Evolutionary conservation across 345 rosid genomes (phyloP), one percentile per base, ranked within the genome.

Genomic region (Cochlearia excelsa): DNA sequence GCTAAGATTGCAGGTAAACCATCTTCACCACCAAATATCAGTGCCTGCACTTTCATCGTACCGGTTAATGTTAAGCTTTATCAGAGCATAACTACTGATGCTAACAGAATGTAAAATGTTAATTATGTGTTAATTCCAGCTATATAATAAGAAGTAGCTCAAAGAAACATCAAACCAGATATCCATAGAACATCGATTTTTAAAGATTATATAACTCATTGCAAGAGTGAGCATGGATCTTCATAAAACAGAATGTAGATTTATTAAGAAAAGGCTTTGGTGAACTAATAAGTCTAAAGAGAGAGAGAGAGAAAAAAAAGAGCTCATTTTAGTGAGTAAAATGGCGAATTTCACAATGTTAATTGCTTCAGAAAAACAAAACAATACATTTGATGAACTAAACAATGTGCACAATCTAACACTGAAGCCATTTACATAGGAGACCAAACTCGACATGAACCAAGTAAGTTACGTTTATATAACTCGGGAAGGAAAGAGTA

Each of bases 21-120:
- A 63, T 79, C 79, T 33, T 59, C 78, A 63, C 95, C 93, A 74
- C 99, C 97, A 63, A 89, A 89, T 59, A 92, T 82, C 78, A 89
- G 35, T 40, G 99, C 95, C 99, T 92, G 43, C 23, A 16, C 23
- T 16, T 16, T 16, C 23, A 16, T 16, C 23, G 23, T 16, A 16
- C 23, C 23, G 23, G 23, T 16, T 16, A 16, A 16, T 16, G 23
- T 31, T 33, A 27, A 3, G 8, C n/a, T 34, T n/a, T 45, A 8
- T 11, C 35, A 40, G 23, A 2, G n/a, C 30, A 51, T 7, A 16
- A 16, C 23, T 16, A 16, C 23, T 16, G 23, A 16, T 16, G 23
- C 23, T 11, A 26, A 29, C 52, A 58, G 26, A 33, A 26, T 6
- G 9, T 2, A 26, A 33, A 43, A 46, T 16, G 23, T 16, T 16